Evolutionary conservation across 1,284 basidiomycete genomes (phyloP), one percentile per base, ranked within the genome.

Genomic region (Ustilago loliicola): DNA sequence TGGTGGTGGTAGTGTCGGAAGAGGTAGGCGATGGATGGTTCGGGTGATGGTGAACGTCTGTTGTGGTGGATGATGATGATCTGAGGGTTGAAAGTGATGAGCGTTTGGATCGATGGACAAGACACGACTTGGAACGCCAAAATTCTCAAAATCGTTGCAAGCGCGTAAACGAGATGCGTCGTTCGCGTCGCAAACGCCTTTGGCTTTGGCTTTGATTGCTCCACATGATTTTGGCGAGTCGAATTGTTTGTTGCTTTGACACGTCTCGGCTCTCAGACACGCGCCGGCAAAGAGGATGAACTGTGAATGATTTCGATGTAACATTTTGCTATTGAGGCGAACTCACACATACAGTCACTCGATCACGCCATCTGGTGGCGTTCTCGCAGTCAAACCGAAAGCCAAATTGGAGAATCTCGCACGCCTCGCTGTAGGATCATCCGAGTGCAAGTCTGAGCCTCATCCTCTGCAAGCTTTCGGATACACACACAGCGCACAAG

Each of bases 51-150:
- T 45, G 29, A 25, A 42, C 11, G 50, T 21, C n/a, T 32, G 13
- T 27, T n/a, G n/a, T n/a, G 57, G 30, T 30, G 25, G 47, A 36
- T 32, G 53, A 25, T 9, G 52, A 23, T 51, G 19, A 23, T n/a
- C n/a, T n/a, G n/a, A n/a, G n/a, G n/a, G n/a, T n/a, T 56, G 47
- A 45, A 13, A 29, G 50, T 38, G 68, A 61, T 65, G 68, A 66
- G 52, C 11, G 36, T 45, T 32, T 45, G 52, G 56, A 70, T 65
- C 45, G 51, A 54, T 62, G 53, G 42, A 19, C 11, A 21, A 2
- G 21, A 21, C 42, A 21, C 11, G 42, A 45, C 42, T 45, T 45
- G 42, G 21, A 23, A 45, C n/a, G 42, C 42, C 42, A 45, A 45
- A 45, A 45, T 45, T 45, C 42, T 45, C 7, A 45, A 45, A 21